Percentiles rank a stretch among this genome's conserved stretches.
These are phyloP conservation scores for Coleophoma cylindrospora DNA, from an alignment of 2,329 filamentous ascomycete species.

Conservation along the genomic window DNA sequence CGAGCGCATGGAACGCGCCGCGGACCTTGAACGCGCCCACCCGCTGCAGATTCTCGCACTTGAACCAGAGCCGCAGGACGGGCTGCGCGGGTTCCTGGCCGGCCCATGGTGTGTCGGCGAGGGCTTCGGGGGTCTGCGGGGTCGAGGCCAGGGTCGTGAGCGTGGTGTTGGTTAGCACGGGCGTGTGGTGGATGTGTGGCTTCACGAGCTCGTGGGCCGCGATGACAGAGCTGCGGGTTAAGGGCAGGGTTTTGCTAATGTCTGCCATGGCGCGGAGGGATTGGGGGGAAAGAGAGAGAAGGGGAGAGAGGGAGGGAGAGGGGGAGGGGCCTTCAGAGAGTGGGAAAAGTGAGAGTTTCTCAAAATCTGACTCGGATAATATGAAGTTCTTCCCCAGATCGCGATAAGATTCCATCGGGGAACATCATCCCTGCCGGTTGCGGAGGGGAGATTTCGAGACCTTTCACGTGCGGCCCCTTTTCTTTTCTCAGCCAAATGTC, in stretches of 20 bases:
- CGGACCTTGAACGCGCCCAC: slow-evolving; percentile 91
- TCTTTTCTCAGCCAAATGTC: background rate
- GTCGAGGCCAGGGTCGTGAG: slow-evolving; percentile 71
- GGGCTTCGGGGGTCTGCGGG: slow-evolving; percentile 49
- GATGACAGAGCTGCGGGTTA: slow-evolving; percentile 68
- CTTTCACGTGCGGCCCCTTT: background rate
- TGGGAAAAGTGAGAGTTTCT: too few species aligned
- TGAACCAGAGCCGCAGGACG: slow-evolving; percentile 77
- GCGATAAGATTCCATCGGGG: background rate
- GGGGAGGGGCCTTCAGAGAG: too few species aligned
- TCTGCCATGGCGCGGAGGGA: slow-evolving; percentile 41
- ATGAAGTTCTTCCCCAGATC: background rate
- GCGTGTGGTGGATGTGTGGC: slow-evolving; percentile 75
- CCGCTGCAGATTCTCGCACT: slow-evolving; percentile 89
- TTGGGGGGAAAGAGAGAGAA: too few species aligned
- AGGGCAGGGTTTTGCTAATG: slow-evolving; percentile 49
- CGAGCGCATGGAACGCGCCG: slow-evolving; percentile 83
- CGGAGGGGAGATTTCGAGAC: slow-evolving; percentile 4
- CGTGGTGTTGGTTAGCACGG: slow-evolving; percentile 74
- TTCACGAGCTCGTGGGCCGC: slow-evolving; percentile 69
- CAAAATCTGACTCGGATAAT: too few species aligned
- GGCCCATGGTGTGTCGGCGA: slow-evolving; percentile 52
- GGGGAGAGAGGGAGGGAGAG: too few species aligned
- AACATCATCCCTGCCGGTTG: slow-evolving; percentile 11
- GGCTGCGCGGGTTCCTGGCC: slow-evolving; percentile 56